Base-by-base conservation (phyloP, 208 protist genomes). In the Histomonas meleagridis region DNA sequence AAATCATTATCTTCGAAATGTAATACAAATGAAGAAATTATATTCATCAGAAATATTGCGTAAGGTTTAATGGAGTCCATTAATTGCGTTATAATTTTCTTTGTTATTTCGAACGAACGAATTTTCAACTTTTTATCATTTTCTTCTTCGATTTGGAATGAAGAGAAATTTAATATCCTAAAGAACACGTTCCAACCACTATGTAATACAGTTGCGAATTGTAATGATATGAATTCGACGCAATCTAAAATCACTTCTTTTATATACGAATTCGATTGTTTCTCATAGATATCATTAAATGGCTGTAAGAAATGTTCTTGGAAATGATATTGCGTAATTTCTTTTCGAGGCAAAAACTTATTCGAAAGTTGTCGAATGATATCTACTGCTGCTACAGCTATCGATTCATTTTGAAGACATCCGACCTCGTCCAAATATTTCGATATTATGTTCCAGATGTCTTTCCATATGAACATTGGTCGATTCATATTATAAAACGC, bases 401-500 rank as follows among this genome's bases (percentile, higher is more conserved):
- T 48, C 38, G 43, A 14, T 51, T 51, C 9, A 55, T 86, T n/a
- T 38, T 49, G 26, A 57, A 16, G 7, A 12, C 3, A 18, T 51
- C 76, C 76, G 7, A n/a, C 10, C 0, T 38, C 21, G 32, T 16
- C 23, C 26, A 86, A 55, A 55, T 46, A 46, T 1, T 48, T 32
- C 51, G 46, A 40, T 38, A 86, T 86, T 12, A 86, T 38, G 4
- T 32, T 86, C 76, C 76, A 86, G 21, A 86, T 86, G 3, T 86
- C 76, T 55, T 86, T 86, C 76, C 76, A 86, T 18, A 86, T 18
- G 38, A 51, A 86, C 76, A 86, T 86, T 57, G 76, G 76, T 32
- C 76, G 23, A 16, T 86, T 28, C 76, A 86, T 86, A 28, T 86
- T 86, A 35, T 86, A 86, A 55, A 55, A 86, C 7, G 76, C 76